Base-by-base conservation (phyloP, 1,284 basidiomycete genomes). In the Sporisorium scitamineum region DNA sequence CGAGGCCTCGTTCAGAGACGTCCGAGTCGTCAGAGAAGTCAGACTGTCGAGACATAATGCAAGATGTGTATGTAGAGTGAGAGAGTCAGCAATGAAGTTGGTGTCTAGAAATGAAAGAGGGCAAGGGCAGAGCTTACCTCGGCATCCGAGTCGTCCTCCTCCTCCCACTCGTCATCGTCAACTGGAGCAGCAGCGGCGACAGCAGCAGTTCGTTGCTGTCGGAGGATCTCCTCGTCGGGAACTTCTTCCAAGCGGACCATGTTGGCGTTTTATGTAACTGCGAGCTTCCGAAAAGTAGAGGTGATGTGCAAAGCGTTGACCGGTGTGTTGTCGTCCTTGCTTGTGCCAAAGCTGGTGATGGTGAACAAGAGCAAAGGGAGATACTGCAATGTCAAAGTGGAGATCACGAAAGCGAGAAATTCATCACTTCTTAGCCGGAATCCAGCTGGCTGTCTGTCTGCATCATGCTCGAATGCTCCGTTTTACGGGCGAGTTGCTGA, bases 21-120 rank as follows among this genome's bases (percentile, higher is more conserved):
- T 80, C 79, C 10, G 76, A 78, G 51, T 80, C 76, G 61, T 80
- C 76, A 1, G 76, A 80, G 59, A 78, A 70, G 42, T 79, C 74
- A n/a, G 73, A 76, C 73, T 76, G 54, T 18, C 9, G 11, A 14
- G 31, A 2, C 6, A 53, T 6, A 11, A n/a, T 39, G 37, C 37
- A 39, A 39, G 13, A 18, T 18, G 18, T n/a, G 18, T 2, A 18
- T 5, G 16, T 39, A 18, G n/a, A 31, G n/a, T 13, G 7, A 13
- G 14, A 0, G 47, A 3, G 39, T 55, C 18, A 58, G 44, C 18
- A 24, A 32, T 14, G 29, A 54, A 48, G 5, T 20, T 16, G 39
- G 20, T 37, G 5, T 29, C 20, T 39, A 24, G 16, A 2, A 18
- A 11, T 26, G 16, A 48, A 26, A 2, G n/a, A 18, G 34, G 3